Conservation (phyloP, 805 yeast genomes). For the Ogataea zsoltii region DNA sequence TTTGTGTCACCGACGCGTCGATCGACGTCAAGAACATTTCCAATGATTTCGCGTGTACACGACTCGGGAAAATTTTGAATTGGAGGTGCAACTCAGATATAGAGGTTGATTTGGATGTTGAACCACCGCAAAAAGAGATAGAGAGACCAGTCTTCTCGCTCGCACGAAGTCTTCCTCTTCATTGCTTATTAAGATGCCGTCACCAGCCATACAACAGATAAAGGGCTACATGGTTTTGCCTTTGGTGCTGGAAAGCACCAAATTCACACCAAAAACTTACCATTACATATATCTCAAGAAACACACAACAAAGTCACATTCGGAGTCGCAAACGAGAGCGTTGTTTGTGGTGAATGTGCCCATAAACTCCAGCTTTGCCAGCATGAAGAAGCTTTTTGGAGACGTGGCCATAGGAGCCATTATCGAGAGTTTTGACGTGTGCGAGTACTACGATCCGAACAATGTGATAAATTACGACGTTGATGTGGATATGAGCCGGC, state of each 20-base stretch:
- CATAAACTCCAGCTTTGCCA: slow-evolving; percentile 50
- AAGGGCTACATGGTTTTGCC: slow-evolving; percentile 60
- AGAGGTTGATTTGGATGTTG: neutral
- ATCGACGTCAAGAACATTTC: neutral
- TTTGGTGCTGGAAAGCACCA: slow-evolving; percentile 40
- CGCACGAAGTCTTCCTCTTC: no score
- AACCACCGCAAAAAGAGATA: neutral
- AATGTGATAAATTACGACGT: slow-evolving; percentile 37
- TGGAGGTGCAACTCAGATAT: no score
- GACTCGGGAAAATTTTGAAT: neutral
- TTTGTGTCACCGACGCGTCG: slow-evolving; percentile 5
- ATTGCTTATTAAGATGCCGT: neutral
- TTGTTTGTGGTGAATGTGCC: slow-evolving; percentile 83
- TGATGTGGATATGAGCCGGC: slow-evolving; percentile 53
- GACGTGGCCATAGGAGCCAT: slow-evolving; percentile 65
- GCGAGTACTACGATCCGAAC: slow-evolving; percentile 35
- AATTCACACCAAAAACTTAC: slow-evolving; percentile 24
- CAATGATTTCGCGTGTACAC: neutral
- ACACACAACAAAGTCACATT: slow-evolving; percentile 48
- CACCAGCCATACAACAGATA: slow-evolving; percentile 40
- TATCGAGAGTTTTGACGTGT: slow-evolving; percentile 42
- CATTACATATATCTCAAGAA: slow-evolving; percentile 71
- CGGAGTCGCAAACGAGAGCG: slow-evolving; percentile 50
- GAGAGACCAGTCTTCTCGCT: no score
- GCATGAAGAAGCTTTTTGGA: slow-evolving; percentile 57